A percentile compares a stretch with the other conserved stretches of the same genome.
Conservation (phyloP, 2,329 filamentous ascomycete species). For the Neurospora sp. region DNA sequence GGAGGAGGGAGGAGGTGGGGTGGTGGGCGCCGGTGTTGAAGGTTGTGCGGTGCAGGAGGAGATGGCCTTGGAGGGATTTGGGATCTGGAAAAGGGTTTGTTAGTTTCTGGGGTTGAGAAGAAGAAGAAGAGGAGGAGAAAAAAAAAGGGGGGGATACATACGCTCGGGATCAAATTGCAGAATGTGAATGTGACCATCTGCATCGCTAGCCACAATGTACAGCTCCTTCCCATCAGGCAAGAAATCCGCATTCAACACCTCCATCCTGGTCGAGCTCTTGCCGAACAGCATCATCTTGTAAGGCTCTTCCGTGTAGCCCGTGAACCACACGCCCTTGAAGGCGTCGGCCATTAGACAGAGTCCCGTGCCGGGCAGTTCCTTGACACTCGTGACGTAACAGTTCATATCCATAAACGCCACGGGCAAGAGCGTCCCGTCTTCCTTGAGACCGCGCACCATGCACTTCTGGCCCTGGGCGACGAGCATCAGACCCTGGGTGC, state of each 20-base stretch:
- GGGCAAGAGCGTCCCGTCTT: slow-evolving; percentile 83
- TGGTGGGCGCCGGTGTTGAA: slow-evolving; percentile 78
- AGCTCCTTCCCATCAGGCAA: slow-evolving; percentile 76
- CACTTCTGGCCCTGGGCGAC: slow-evolving; percentile 93
- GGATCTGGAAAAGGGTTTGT: slow-evolving; percentile 50
- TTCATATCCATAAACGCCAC: slow-evolving; percentile 98
- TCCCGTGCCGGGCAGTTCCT: slow-evolving; percentile 72
- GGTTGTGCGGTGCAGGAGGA: slow-evolving; percentile 75
- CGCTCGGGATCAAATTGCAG: slow-evolving; percentile 92
- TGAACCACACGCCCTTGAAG: slow-evolving; percentile 91
- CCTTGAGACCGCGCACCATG: slow-evolving; percentile 91
- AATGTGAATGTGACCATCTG: slow-evolving; percentile 77
- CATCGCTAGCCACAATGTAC: slow-evolving; percentile 73
- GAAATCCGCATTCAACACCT: slow-evolving; percentile 76
- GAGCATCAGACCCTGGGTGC: slow-evolving; percentile 78
- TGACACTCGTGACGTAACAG: slow-evolving; percentile 79
- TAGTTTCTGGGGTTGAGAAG: slow-evolving; percentile 1
- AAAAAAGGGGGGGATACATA: slow-evolving; percentile 34
- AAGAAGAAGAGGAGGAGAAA: background rate
- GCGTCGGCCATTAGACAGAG: slow-evolving; percentile 83
- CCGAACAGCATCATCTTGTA: slow-evolving; percentile 92
- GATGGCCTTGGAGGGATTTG: slow-evolving; percentile 80
- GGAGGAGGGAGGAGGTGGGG: slow-evolving; percentile 62
- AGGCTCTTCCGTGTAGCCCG: slow-evolving; percentile 91
- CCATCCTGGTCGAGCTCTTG: slow-evolving; percentile 69